A percentile compares a stretch with the other conserved stretches of the same genome.
These are phyloP conservation scores for Apiotrichum laibachii DNA, from an alignment of 1,284 basidiomycete genomes.

Conservation along the genomic window DNA sequence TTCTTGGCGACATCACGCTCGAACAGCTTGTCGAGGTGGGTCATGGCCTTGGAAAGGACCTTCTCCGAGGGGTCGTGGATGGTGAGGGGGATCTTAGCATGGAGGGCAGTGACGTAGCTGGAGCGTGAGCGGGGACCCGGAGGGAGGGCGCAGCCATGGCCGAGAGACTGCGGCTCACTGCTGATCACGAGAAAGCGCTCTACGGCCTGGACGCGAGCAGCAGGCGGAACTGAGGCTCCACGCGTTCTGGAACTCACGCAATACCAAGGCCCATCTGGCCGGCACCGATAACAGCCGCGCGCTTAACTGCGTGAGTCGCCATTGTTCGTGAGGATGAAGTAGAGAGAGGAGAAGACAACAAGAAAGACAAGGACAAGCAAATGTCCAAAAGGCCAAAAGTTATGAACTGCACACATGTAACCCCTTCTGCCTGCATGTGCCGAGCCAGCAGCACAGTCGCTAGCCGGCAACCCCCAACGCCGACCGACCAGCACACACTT, in stretches of 20 bases:
- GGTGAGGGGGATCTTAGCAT: constrained; percentile 39
- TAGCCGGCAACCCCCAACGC: no score
- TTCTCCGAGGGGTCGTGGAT: constrained; percentile 41
- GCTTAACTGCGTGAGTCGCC: constrained; percentile 24
- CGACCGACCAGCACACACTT: no score
- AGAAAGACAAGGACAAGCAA: background rate
- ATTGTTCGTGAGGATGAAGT: background rate
- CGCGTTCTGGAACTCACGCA: constrained; percentile 29
- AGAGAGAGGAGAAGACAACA: background rate
- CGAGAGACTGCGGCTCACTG: no score
- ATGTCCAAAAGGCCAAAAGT: no score
- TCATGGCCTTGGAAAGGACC: constrained; percentile 35
- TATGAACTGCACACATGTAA: no score
- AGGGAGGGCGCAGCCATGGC: background rate
- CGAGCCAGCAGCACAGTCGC: no score
- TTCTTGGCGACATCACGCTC: constrained; percentile 86
- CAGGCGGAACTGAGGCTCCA: background rate
- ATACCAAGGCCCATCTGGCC: constrained; percentile 51
- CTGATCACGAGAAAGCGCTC: no score
- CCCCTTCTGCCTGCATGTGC: no score
- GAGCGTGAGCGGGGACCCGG: background rate
- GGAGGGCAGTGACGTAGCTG: constrained; percentile 46
- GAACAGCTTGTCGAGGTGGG: constrained; percentile 64
- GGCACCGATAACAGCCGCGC: constrained; percentile 46
- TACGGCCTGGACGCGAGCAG: no score